Evolutionary conservation across 2,329 filamentous ascomycete genomes (phyloP), one percentile per base, ranked within the genome.

Genomic region (Keithomyces neogunnii): DNA sequence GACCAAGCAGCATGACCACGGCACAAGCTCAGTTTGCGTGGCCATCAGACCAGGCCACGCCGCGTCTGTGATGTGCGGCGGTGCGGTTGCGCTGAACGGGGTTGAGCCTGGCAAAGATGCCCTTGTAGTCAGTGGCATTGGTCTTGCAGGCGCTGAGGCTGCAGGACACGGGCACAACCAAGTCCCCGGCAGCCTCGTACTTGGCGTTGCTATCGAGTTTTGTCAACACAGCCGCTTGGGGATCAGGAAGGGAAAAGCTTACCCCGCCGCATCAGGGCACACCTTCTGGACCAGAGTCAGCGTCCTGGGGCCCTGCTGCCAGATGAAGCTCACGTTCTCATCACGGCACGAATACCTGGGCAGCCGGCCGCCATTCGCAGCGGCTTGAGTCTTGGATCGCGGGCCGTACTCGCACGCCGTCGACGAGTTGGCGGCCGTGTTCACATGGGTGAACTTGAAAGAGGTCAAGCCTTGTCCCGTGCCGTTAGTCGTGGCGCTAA

Each of bases 251-350:
- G n/a, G 29, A 13, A 35, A 8, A 42, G 60, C 68, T 58, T 62
- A 73, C 71, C 67, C 69, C 4, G 66, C 56, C 1, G 56, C 29
- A 10, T 57, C 58, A 1, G 69, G 65, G 58, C 75, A 79, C 11
- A 70, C 64, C 31, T 64, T 64, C 64, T 79, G 73, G 43, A 76
- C 63, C 60, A 76, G 54, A n/a, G 67, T 70, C 43, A 77, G 55
- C 39, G 62, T 61, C 31, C 56, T 55, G 4, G 55, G 40, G 4
- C 56, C 48, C 28, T 58, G 44, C 10, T 60, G 44, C 64, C 64
- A 77, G 55, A 76, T 69, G 54, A 78, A 78, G 53, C 72, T 62
- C 54, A 74, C 63, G 7, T 61, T 49, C 1, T 48, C 8, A 58
- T 74, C 60, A 43, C 73, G 68, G 58, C 76, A 79, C 26, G 68